These are phyloP conservation scores for Thermochaetoides thermophila DNA, from an alignment of 495 filamentous ascomycete species.

Conservation along the genomic window DNA sequence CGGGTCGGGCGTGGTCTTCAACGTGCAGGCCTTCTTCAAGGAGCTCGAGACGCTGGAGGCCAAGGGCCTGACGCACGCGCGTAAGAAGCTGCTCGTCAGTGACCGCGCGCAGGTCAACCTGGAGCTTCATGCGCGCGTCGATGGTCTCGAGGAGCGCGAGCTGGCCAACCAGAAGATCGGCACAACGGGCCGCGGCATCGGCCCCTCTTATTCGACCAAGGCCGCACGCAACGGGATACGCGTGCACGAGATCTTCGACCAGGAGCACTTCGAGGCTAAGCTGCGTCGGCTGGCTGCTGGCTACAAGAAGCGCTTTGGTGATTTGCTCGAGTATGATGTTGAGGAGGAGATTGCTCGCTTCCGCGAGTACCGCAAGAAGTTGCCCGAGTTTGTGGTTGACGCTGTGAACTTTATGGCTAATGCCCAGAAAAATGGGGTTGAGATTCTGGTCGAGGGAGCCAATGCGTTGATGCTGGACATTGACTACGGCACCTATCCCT, in stretches of 20 bases:
- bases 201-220: slow-evolving; percentile 73
- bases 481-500: slow-evolving; percentile 59
- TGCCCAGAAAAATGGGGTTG: slow-evolving; percentile 42
- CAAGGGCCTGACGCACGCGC: slow-evolving; percentile 53
- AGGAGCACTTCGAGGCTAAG: slow-evolving; percentile 52
- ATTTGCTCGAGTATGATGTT: slow-evolving; percentile 56
- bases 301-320: slow-evolving; percentile 61
- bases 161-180: slow-evolving; percentile 45
- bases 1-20: slow-evolving; percentile 71
- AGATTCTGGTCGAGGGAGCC: slow-evolving; percentile 74
- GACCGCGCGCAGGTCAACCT: slow-evolving; percentile 76
- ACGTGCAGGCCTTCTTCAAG: slow-evolving; percentile 66
- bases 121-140: slow-evolving; percentile 67
- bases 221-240: slow-evolving; percentile 59
- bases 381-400: slow-evolving; percentile 60
- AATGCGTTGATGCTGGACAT: slow-evolving; percentile 53
- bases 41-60: slow-evolving; percentile 56
- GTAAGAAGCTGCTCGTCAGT: slow-evolving; percentile 58
- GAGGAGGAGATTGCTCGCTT: slow-evolving; percentile 61
- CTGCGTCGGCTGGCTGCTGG: slow-evolving; percentile 48
- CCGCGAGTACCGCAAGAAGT: slow-evolving; percentile 48
- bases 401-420: slow-evolving; percentile 41
- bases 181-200: slow-evolving; percentile 51
- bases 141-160: slow-evolving; percentile 67
- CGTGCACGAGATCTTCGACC: slow-evolving; percentile 61